phyloP scores from a whole-genome alignment of 305 asterid species.

The Fraxinus greggii region DNA sequence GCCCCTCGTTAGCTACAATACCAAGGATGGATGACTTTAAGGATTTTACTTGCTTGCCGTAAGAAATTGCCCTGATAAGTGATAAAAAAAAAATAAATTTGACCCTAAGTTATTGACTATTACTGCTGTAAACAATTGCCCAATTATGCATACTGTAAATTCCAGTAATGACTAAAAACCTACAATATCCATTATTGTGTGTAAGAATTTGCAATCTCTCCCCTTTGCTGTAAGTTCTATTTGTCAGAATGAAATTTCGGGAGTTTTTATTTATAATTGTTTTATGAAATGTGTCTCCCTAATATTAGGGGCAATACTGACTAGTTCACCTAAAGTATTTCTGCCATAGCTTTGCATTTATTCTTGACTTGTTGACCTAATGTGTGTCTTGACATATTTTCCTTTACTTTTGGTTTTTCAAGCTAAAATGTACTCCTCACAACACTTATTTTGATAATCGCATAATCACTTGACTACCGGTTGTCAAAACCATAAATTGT shows the following conservation, averaged over 20 bases:
- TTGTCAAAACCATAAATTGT: slow-evolving; percentile 18
- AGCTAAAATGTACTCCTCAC: not conserved
- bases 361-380: not conserved
- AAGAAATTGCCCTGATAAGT: not conserved
- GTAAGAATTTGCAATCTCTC: not conserved
- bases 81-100: too few species aligned
- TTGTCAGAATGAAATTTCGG: not conserved
- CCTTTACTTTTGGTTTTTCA: not conserved
- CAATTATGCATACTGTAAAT: not conserved
- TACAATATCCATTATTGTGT: not conserved
- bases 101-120: not conserved
- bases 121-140: not conserved
- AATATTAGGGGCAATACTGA: not conserved
- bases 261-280: not conserved
- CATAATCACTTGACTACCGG: slow-evolving; percentile 10
- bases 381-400: not conserved
- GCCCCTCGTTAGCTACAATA: not conserved
- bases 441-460: slow-evolving; percentile 9
- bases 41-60: not conserved
- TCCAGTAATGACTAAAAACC: not conserved
- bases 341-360: not conserved
- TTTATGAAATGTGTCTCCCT: not conserved
- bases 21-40: not conserved
- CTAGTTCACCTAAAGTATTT: not conserved
- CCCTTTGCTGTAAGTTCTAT: not conserved